Base-by-base conservation (phyloP, 192 early-diverging fungal species). In the Allomyces arbusculus region DNA sequence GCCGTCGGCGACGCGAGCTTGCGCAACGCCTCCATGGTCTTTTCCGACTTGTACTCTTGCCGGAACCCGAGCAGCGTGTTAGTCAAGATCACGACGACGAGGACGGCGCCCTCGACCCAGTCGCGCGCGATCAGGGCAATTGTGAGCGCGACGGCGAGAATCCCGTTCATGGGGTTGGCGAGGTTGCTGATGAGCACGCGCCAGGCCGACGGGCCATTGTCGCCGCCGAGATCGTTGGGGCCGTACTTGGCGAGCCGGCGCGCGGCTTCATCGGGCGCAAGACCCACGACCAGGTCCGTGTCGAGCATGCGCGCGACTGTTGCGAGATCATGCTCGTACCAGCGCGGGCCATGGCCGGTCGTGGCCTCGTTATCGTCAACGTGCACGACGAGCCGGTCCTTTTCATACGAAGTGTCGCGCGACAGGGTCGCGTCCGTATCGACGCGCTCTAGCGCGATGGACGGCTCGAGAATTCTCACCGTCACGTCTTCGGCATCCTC, bases 31-130 rank as follows among this genome's bases (percentile, higher is more conserved):
- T 97, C 92, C 85, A 97, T 83, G 11, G 94, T 92, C 66, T 91
- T 89, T 69, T 86, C 89, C 12, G 95, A 92, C 69, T 91, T 89
- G 77, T 86, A 97, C 73, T 99, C 95, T 78, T 99, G 95, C 3
- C 84, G 76, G 68, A 97, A 95, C 9, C 95, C 95, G 68, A 99
- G 90, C 25, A 84, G 67, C 24, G 90, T 82, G 75, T 97, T 97
- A 55, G 93, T 69, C 22, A 86, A 71, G 45, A 94, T 89, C 33
- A 97, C 87, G 61, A 87, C 78, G 24, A 82, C 70, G 58, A 92
- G 82, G 40, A 96, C 87, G 62, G 72, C 65, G 28, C 71, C 73
- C n/a, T 73, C 63, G 26, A 78, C 75, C 22, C 84, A 71, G 45
- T 93, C 89, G 33, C 95, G 86, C 61, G 87, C 78, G 24, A 82